phyloP scores from a whole-genome alignment of 805 yeast genomes.

The Lachancea waltii region DNA sequence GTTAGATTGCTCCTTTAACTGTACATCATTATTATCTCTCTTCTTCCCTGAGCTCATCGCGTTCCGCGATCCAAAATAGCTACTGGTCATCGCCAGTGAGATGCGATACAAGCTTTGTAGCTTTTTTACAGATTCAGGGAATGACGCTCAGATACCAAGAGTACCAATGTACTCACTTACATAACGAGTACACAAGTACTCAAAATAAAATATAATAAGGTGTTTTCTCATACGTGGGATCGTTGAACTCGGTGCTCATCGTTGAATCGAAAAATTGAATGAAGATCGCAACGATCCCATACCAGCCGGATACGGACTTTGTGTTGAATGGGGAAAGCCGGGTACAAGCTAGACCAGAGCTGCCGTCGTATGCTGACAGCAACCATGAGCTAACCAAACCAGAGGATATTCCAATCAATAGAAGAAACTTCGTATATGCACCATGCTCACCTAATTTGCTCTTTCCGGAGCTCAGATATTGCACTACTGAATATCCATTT shows the following conservation, averaged over 20 bases:
- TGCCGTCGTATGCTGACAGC: conserved; percentile 17
- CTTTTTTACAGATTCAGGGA: too few species aligned
- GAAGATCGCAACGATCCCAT: conserved; percentile 28
- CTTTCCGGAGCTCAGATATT: conserved; percentile 52
- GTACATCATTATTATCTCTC: conserved; percentile 1
- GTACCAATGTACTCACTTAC: background rate
- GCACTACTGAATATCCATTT: conserved; percentile 72
- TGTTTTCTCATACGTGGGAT: too few species aligned
- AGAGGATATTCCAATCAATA: conserved; percentile 79
- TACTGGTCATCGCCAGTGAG: too few species aligned
- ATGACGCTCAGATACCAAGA: too few species aligned
- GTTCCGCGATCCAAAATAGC: background rate
- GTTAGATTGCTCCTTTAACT: background rate
- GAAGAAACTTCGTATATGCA: conserved; percentile 72
- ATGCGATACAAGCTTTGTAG: too few species aligned
- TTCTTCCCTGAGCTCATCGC: conserved; percentile 4
- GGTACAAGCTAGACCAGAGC: conserved; percentile 15
- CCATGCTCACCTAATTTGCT: conserved; percentile 68
- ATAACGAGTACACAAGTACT: too few species aligned
- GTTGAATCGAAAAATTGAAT: too few species aligned
- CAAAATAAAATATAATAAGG: too few species aligned
- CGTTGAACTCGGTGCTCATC: too few species aligned
- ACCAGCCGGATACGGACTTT: conserved; percentile 25
- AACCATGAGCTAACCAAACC: conserved; percentile 20
- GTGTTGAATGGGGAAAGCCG: conserved; percentile 9